phyloP scores from a whole-genome alignment of 257 asterid species.

The Solanum gracilifrons region DNA sequence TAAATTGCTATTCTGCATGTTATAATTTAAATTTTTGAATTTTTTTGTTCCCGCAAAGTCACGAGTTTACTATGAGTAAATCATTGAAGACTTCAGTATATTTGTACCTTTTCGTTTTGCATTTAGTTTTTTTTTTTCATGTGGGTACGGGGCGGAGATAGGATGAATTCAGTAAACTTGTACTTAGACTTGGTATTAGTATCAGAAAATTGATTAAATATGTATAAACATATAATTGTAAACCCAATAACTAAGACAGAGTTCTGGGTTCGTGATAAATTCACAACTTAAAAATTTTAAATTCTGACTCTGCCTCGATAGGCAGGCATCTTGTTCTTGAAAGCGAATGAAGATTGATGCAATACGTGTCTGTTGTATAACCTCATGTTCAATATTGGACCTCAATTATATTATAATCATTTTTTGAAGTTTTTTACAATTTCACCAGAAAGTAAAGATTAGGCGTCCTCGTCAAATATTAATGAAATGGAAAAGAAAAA shows the following conservation, averaged over 20 bases:
- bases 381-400: not conserved
- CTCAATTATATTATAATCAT: not conserved
- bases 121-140: not conserved
- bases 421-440: not conserved
- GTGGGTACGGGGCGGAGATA: not conserved
- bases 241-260: not conserved
- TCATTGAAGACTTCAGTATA: not conserved
- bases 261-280: fast-evolving
- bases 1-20: not conserved
- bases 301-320: fast-evolving
- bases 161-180: not conserved
- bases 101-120: not conserved
- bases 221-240: not conserved
- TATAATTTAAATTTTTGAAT: not conserved
- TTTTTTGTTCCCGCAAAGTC: not conserved
- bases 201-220: not conserved
- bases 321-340: not conserved
- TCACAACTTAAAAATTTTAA: not conserved
- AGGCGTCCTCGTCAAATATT: not conserved
- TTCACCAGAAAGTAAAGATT: not conserved
- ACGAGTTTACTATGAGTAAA: not conserved
- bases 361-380: not conserved
- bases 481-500: not conserved
- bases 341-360: not conserved
- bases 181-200: not conserved